Evolutionary conservation across 257 asterid species (phyloP), one percentile per base, ranked within the genome.

Genomic region (Perilla frutescens): DNA sequence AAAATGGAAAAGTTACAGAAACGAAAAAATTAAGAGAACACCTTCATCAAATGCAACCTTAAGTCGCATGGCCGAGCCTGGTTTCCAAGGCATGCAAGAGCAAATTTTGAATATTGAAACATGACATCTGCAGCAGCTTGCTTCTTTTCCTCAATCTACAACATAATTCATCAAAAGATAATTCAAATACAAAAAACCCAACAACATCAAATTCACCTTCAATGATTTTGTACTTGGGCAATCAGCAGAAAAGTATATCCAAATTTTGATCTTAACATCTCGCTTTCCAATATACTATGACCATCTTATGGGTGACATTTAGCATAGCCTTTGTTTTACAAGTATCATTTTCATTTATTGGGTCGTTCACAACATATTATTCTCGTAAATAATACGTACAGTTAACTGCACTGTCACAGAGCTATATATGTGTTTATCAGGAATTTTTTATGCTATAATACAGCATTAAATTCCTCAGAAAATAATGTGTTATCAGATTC

Each of bases 31-130:
- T 20, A 68, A 58, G 39, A 32, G n/a, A 76, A 66, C 79, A 93
- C 98, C 97, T 91, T 93, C 96, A 93, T 93, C 86, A 93, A 82
- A 82, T 93, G 98, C 90, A 93, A 70, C 85, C 97, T 89, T 41
- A 93, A 62, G 84, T 93, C 98, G 69, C 98, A 93, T 31, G 98
- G 98, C 40, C 97, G 90, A 67, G 77, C 91, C 80, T 87, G 96
- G 79, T 87, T 83, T 29, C 98, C 98, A 40, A 93, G 81, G 71
- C 91, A 88, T 0, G 89, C 97, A 87, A 91, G 81, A 37, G 86
- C 96, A 82, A 93, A 93, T 71, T 80, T 89, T 55, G 98, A 93
- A 82, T 93, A 93, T 32, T 88, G 87, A 80, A 84, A 89, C 84
- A 90, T 65, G 66, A 89, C 98, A 86, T 93, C 97, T 15, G 97